phyloP scores from a whole-genome alignment of 306 rosid species.

The Malus fusca region DNA sequence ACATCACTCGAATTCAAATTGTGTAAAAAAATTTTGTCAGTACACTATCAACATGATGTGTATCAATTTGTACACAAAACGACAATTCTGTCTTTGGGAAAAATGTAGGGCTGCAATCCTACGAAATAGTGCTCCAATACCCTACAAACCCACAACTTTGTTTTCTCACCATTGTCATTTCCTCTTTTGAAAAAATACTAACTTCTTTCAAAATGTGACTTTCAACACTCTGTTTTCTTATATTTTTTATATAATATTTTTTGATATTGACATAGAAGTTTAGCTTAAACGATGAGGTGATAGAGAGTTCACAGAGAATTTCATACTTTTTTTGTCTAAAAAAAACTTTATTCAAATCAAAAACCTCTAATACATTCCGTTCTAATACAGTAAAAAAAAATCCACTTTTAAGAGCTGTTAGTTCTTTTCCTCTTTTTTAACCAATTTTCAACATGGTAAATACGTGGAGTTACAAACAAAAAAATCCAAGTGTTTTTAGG shows the following conservation, averaged over 20 bases:
- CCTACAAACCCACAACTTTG: not conserved
- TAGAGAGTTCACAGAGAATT: too few relatives aligned
- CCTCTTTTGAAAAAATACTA: not conserved
- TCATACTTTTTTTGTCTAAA: too few relatives aligned
- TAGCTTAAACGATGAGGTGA: too few relatives aligned
- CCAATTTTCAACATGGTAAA: not conserved
- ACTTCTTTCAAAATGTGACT: too few relatives aligned
- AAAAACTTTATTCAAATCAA: too few relatives aligned
- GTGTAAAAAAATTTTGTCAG: conserved; percentile 11
- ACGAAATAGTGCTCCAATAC: not conserved
- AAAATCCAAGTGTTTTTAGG: not conserved
- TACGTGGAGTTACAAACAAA: not conserved
- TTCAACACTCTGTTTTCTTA: too few relatives aligned
- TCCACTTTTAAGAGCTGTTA: too few relatives aligned
- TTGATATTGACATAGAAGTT: too few relatives aligned
- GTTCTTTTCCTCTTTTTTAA: too few relatives aligned
- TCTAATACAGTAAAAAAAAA: rapidly evolving
- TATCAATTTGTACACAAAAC: not conserved
- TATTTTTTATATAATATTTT: too few relatives aligned
- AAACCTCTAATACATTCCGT: too few relatives aligned
- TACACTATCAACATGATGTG: not conserved
- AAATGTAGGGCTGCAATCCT: conserved; percentile 18
- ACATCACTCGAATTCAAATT: not conserved
- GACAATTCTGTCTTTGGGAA: not conserved
- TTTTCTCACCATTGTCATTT: not conserved